These are phyloP conservation scores for Tetrahymena thermophila DNA, from an alignment of 73 alveolate genomes.

Conservation along the genomic window DNA sequence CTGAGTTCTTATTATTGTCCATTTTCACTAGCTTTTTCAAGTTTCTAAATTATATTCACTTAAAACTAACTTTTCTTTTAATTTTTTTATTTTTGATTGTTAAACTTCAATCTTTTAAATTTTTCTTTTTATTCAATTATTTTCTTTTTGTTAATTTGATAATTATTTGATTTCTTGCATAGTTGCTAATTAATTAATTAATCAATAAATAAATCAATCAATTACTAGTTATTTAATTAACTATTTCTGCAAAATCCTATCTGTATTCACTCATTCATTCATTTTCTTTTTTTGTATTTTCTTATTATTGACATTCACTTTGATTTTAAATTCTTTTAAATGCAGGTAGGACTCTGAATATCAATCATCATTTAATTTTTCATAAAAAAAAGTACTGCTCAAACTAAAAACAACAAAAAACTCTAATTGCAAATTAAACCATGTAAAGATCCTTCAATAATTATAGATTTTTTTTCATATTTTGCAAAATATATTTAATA, in stretches of 20 bases:
- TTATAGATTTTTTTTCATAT: not conserved
- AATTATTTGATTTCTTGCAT: not conserved
- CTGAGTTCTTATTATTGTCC: not conserved
- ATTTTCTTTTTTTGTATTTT: not conserved
- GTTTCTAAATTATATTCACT: not conserved
- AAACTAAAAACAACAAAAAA: not conserved
- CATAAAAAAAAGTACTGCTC: not conserved
- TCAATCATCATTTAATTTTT: not conserved
- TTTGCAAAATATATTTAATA: not conserved
- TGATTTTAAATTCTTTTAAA: no score
- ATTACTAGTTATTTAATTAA: no score
- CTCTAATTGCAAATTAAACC: not conserved
- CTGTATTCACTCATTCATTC: not conserved
- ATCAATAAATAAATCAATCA: no score
- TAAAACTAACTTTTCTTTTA: not conserved
- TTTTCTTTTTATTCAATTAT: not conserved
- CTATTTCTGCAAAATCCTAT: not conserved
- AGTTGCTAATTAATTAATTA: not conserved
- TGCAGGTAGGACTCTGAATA: not conserved
- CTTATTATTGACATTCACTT: not conserved
- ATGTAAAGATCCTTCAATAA: not conserved
- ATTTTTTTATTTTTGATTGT: not conserved
- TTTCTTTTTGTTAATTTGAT: not conserved
- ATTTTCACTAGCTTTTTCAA: not conserved
- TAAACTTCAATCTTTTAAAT: not conserved